Evolutionary conservation across 1,284 basidiomycete genomes (phyloP).

Genomic region (Xerocomus amazonicus): DNA sequence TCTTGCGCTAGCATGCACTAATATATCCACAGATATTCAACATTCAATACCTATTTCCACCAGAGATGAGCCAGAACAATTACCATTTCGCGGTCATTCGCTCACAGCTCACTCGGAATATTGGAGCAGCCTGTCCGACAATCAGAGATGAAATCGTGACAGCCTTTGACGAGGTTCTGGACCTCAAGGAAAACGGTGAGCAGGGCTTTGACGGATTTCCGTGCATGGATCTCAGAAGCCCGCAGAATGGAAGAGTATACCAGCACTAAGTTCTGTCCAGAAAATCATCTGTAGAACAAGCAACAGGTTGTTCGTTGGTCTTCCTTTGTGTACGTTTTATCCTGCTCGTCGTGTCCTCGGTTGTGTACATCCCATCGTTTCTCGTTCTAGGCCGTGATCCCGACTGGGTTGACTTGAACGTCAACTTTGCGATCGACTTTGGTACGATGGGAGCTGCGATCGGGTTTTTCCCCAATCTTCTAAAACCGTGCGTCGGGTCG

Average conservation of each 20-base stretch:
- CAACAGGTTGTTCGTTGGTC: slow-evolving; percentile 38
- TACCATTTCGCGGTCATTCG: slow-evolving; percentile 30
- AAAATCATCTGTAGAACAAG: slow-evolving; percentile 31
- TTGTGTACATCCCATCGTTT: too few species aligned
- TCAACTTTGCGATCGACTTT: background rate
- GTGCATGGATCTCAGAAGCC: background rate
- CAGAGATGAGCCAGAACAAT: slow-evolving; percentile 13
- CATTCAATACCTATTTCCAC: slow-evolving; percentile 19
- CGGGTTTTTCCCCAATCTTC: background rate
- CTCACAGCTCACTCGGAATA: slow-evolving; percentile 32
- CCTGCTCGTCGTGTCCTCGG: too few species aligned
- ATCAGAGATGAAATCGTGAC: slow-evolving; percentile 34
- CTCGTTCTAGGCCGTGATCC: slow-evolving; percentile 15
- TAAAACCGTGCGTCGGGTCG: background rate
- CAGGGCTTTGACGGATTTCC: background rate
- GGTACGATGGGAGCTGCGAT: background rate
- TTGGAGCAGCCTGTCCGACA: slow-evolving; percentile 25
- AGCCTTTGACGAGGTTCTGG: slow-evolving; percentile 28
- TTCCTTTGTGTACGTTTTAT: slow-evolving; percentile 33
- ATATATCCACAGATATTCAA: background rate
- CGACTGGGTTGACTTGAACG: slow-evolving; percentile 14
- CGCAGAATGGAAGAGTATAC: slow-evolving; percentile 22
- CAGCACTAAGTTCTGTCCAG: slow-evolving; percentile 13
- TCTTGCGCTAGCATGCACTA: too few species aligned
- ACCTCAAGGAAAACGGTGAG: slow-evolving; percentile 17